A percentile compares a stretch with the other conserved stretches of the same genome.
Evolutionary conservation across 2,329 filamentous ascomycete species (phyloP).

Genomic region (Cladophialophora yegresii): DNA sequence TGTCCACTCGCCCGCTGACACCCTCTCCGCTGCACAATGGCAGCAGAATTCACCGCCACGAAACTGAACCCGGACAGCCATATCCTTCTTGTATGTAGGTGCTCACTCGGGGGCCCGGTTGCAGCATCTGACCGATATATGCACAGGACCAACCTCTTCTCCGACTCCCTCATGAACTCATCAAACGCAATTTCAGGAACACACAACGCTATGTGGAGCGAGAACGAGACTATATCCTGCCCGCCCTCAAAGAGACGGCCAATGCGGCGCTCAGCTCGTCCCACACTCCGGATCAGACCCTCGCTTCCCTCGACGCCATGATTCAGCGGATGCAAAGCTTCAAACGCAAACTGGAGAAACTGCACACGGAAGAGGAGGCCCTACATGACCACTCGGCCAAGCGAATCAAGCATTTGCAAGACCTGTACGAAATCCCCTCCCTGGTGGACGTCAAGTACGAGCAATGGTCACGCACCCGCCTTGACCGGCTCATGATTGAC

Average conservation of each 20-base stretch:
- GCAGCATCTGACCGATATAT: conserved; percentile 19
- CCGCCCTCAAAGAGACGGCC: conserved; percentile 54
- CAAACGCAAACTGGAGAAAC: conserved; percentile 78
- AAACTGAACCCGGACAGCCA: conserved; percentile 55
- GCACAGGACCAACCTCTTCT: conserved; percentile 87
- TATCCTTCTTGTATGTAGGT: conserved; percentile 48
- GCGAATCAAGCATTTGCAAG: conserved; percentile 76
- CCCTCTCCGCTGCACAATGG: conserved; percentile 17
- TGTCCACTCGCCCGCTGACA: not conserved
- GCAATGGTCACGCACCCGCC: conserved; percentile 75
- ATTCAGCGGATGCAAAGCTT: conserved; percentile 79
- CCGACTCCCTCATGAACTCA: conserved; percentile 86
- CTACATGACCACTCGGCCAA: conserved; percentile 75
- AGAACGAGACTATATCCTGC: conserved; percentile 51
- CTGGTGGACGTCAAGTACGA: conserved; percentile 94
- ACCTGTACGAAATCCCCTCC: conserved; percentile 75
- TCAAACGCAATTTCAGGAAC: conserved; percentile 90
- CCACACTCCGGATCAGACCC: conserved; percentile 68
- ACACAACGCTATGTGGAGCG: conserved; percentile 55
- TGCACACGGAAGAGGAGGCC: conserved; percentile 76
- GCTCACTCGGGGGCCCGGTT: conserved; percentile 11
- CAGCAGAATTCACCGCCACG: conserved; percentile 41
- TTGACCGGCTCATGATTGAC: conserved; percentile 87
- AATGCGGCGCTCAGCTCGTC: conserved; percentile 66
- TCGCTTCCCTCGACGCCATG: conserved; percentile 81